Evolutionary conservation across 2,329 filamentous ascomycete species (phyloP).

Genomic region (Talaromyces amestolkiae): DNA sequence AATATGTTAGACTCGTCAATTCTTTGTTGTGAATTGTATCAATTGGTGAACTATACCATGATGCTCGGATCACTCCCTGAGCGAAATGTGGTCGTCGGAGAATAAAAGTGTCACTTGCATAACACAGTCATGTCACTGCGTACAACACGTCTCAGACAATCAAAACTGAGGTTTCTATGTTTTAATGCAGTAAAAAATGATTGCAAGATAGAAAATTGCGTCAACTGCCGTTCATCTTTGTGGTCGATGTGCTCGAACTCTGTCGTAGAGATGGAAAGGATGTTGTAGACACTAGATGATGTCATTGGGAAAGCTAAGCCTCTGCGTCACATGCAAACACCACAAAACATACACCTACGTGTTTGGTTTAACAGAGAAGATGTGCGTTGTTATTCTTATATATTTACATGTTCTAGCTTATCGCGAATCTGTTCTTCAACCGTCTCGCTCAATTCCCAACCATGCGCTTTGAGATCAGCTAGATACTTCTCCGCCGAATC

Average conservation of each 20-base stretch:
- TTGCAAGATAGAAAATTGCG: too few species aligned
- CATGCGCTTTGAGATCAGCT: slow-evolving; percentile 35
- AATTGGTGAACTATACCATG: neutral
- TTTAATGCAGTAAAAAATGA: neutral
- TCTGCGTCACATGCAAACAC: neutral
- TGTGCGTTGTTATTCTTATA: too few species aligned
- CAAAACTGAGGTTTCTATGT: neutral
- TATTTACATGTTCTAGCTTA: neutral
- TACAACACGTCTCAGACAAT: neutral
- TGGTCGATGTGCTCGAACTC: neutral
- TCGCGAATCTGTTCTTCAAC: slow-evolving; percentile 29
- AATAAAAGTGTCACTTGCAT: neutral
- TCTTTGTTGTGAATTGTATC: neutral
- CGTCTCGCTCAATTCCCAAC: slow-evolving; percentile 27
- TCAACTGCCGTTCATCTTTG: neutral
- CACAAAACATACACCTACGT: neutral
- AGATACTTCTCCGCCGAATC: slow-evolving; percentile 40
- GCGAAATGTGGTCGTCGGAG: neutral
- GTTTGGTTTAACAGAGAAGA: too few species aligned
- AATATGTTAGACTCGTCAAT: neutral
- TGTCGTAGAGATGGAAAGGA: neutral
- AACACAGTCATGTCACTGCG: neutral
- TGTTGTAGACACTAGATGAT: neutral
- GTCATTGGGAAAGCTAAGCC: neutral
- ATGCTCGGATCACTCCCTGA: neutral